Percentiles rank a stretch among this genome's conserved stretches.
Evolutionary conservation across 768 basidiomycete genomes (phyloP).

Genomic region (Boletus rubroflammeus): DNA sequence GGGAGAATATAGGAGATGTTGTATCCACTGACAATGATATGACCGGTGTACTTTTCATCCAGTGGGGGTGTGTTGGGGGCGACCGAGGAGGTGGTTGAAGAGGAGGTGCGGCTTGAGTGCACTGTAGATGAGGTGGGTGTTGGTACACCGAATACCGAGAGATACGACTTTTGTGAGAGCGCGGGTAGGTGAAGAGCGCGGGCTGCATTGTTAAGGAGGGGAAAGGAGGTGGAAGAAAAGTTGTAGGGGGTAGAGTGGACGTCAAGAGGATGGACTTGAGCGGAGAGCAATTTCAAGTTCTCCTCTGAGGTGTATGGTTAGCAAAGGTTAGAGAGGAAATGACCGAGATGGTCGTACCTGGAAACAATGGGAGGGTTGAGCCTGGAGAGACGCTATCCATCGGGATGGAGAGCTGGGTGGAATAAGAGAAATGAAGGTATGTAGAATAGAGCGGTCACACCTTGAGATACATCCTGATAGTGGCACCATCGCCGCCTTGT

Average conservation of each 20-base stretch:
- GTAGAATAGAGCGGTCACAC: slow-evolving; percentile 33
- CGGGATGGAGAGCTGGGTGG: slow-evolving; percentile 60
- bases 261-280: slow-evolving; percentile 76
- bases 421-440: not conserved
- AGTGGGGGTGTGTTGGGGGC: slow-evolving; percentile 39
- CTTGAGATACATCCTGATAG: slow-evolving; percentile 76
- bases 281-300: slow-evolving; percentile 68
- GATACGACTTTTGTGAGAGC: slow-evolving; percentile 57
- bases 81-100: slow-evolving; percentile 33
- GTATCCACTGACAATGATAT: slow-evolving; percentile 74
- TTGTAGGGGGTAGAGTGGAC: slow-evolving; percentile 67
- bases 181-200: slow-evolving; percentile 64
- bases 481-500: slow-evolving; percentile 59
- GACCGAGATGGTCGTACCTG: slow-evolving; percentile 42
- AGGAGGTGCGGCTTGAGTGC: slow-evolving; percentile 34
- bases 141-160: slow-evolving; percentile 48
- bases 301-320: slow-evolving; percentile 51
- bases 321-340: not conserved
- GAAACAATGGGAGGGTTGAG: slow-evolving; percentile 66
- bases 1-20: slow-evolving; percentile 74
- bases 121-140: slow-evolving; percentile 32
- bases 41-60: slow-evolving; percentile 68
- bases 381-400: slow-evolving; percentile 64
- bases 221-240: slow-evolving; percentile 61
- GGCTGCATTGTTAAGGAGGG: slow-evolving; percentile 65